Evolutionary conservation across 495 filamentous ascomycete genomes (phyloP).

Genomic region (Chlorociboria aeruginascens): DNA sequence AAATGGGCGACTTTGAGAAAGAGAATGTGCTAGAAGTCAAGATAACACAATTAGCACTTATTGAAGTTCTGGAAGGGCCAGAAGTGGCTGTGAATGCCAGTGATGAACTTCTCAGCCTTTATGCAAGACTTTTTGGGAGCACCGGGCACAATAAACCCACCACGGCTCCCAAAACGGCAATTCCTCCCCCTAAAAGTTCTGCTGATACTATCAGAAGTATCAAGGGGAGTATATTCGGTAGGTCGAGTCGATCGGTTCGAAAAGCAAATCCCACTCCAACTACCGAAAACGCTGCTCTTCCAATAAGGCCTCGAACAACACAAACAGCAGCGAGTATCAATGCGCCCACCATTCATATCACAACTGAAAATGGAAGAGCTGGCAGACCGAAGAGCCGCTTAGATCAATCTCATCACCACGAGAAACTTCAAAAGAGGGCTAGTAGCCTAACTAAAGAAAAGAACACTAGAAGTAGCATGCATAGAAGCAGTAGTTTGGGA

Average conservation of each 20-base stretch:
- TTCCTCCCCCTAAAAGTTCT: conserved; percentile 52
- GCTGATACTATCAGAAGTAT: conserved; percentile 60
- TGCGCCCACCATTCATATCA: conserved; percentile 39
- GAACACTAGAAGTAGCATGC: background rate
- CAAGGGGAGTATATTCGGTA: conserved; percentile 63
- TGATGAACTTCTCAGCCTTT: conserved; percentile 72
- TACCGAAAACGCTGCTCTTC: conserved; percentile 21
- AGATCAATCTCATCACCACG: conserved; percentile 17
- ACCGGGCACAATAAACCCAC: conserved; percentile 13
- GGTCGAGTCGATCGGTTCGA: conserved; percentile 23
- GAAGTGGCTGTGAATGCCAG: conserved; percentile 73
- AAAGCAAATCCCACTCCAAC: conserved; percentile 26
- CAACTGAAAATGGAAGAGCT: conserved; percentile 25
- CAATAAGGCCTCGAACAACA: conserved; percentile 31
- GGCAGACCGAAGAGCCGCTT: conserved; percentile 3
- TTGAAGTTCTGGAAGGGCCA: conserved; percentile 72
- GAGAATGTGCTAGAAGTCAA: conserved; percentile 77
- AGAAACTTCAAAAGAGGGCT: conserved; percentile 35
- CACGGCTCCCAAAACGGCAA: conserved; percentile 2
- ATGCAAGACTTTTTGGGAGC: conserved; percentile 62
- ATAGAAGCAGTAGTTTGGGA: conserved; percentile 12
- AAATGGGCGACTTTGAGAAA: conserved; percentile 67
- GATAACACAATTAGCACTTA: conserved; percentile 81
- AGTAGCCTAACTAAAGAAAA: conserved; percentile 18
- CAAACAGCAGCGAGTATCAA: conserved; percentile 26